phyloP scores from a whole-genome alignment of 1,139 yeast genomes.

The Yamadazyma blattariae region DNA sequence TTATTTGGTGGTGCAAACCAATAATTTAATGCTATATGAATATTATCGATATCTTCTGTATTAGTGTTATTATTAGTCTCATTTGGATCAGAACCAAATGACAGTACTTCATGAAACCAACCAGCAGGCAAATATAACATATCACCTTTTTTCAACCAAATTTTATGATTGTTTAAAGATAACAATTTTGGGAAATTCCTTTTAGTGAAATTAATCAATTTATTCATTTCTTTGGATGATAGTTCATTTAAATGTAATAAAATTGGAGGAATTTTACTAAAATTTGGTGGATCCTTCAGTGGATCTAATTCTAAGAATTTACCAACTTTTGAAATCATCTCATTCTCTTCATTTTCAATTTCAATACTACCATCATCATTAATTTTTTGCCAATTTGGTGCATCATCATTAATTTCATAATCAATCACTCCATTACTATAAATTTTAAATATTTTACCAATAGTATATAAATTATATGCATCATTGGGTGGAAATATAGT shows the following conservation, averaged over 20 bases:
- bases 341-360: neutral
- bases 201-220: slow-evolving; percentile 27
- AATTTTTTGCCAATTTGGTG: slow-evolving; percentile 58
- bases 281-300: slow-evolving; percentile 65
- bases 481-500: slow-evolving; percentile 63
- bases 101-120: slow-evolving; percentile 80
- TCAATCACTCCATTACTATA: slow-evolving; percentile 66
- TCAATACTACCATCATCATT: slow-evolving; percentile 61
- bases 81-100: slow-evolving; percentile 53
- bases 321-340: neutral
- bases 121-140: slow-evolving; percentile 73
- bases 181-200: slow-evolving; percentile 48
- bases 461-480: slow-evolving; percentile 55
- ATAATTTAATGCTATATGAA: slow-evolving; percentile 66
- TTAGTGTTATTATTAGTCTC: neutral
- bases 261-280: slow-evolving; percentile 60
- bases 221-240: slow-evolving; percentile 19
- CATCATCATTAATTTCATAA: slow-evolving; percentile 48
- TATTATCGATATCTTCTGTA: slow-evolving; percentile 17
- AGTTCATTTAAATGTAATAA: slow-evolving; percentile 58
- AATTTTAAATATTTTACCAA: slow-evolving; percentile 52
- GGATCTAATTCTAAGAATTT: slow-evolving; percentile 16
- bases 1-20: slow-evolving; percentile 71
- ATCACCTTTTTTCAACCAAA: slow-evolving; percentile 57
- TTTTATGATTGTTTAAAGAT: slow-evolving; percentile 37